phyloP scores from a whole-genome alignment of 2,329 filamentous ascomycete species.

The Diplodia mutila region DNA sequence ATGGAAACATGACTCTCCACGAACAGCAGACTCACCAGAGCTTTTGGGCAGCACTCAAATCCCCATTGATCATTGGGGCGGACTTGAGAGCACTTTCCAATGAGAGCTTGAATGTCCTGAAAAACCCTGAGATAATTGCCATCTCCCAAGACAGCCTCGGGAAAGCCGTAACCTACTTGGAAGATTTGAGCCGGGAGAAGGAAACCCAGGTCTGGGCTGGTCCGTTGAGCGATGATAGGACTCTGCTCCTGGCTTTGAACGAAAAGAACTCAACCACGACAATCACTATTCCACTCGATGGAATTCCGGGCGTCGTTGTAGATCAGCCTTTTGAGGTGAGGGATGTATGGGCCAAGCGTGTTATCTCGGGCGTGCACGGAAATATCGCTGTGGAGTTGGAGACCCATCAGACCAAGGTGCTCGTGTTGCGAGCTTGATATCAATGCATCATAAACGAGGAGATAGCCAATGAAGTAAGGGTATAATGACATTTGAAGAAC shows the following conservation, averaged over 20 bases:
- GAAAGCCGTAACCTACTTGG: not conserved
- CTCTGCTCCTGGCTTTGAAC: not conserved
- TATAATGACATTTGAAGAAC: too few species aligned
- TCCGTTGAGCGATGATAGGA: not conserved
- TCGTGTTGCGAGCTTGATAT: not conserved
- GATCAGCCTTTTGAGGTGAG: not conserved
- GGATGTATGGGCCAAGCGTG: not conserved
- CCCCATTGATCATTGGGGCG: constrained; percentile 55
- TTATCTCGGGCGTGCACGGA: not conserved
- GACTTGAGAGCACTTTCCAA: constrained; percentile 35
- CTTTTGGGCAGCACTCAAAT: constrained; percentile 57
- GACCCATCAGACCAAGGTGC: not conserved
- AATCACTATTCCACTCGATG: not conserved
- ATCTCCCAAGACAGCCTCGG: constrained; percentile 52
- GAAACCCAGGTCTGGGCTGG: not conserved
- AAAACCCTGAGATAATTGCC: constrained; percentile 45
- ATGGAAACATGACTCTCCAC: constrained; percentile 50
- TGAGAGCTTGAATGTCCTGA: constrained; percentile 47
- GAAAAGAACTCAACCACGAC: not conserved
- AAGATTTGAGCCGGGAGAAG: not conserved
- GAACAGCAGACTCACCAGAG: constrained; percentile 54
- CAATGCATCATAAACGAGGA: too few species aligned
- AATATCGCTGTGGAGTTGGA: not conserved
- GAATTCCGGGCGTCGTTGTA: not conserved
- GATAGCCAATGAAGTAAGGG: too few species aligned